Evolutionary conservation across 345 rosid genomes (phyloP), one percentile per base, ranked within the genome.

Genomic region (Citrus sp.): DNA sequence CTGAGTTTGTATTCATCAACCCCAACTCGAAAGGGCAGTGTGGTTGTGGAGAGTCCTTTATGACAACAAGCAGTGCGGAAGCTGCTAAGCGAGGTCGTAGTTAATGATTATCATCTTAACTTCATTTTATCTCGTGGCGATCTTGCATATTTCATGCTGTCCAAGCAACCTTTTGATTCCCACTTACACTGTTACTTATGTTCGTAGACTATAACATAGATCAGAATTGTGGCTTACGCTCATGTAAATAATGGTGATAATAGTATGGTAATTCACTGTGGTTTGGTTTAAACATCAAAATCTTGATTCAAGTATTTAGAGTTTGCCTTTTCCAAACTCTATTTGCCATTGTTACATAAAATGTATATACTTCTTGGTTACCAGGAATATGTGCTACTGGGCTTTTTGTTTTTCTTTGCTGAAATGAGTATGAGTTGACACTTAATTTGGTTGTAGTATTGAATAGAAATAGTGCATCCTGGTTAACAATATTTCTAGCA

Each of bases 21-120:
- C 98, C 95, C 4, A 92, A 94, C 89, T 94, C 98, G 1, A 84
- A 90, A 86, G 98, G 98, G 24, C 92, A 94, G 77, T 92, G 98
- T 73, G 98, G 98, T 22, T 94, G 98, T 71, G 98, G 98, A 24
- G 98, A 94, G 75, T 94, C 98, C 42, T 94, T 94, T 74, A 89
- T 94, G 94, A 94, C 97, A 37, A 84, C 84, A 56, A 84, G 86
- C 77, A 79, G 78, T 70, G 73, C 88, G 0, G 81, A 65, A 62
- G 82, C 88, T 67, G 80, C 86, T 22, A 87, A 82, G 85, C 76
- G 65, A 73, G 83, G 71, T 67, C 8, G 24, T n/a, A 51, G 78
- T 34, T 65, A 37, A 75, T 62, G 49, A 34, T 75, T 75, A 49
- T 49, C 22, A 64, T n/a, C 21, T 46, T 1, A 67, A 46, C 19